These are phyloP conservation scores for Dryas alaskensis DNA, from an alignment of 306 rosid species.

Conservation along the genomic window DNA sequence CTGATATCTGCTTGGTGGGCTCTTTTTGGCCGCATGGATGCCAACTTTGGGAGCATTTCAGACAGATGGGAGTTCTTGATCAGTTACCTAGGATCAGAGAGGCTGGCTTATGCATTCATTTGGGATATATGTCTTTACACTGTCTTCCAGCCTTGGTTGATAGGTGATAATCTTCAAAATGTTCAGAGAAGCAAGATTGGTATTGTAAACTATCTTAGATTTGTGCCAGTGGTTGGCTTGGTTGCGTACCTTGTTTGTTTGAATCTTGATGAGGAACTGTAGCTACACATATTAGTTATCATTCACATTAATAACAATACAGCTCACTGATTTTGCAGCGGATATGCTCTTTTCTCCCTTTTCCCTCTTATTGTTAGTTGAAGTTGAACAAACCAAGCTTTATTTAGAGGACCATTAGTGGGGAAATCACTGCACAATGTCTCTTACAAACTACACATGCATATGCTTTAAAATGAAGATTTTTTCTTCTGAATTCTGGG, in stretches of 20 bases:
- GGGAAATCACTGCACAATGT: too few species aligned
- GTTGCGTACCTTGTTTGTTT: slow-evolving; percentile 69
- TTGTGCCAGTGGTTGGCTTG: slow-evolving; percentile 76
- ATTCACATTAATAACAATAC: neutral
- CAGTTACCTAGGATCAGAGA: slow-evolving; percentile 71
- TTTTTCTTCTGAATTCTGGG: too few species aligned
- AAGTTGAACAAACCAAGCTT: too few species aligned
- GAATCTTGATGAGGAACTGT: slow-evolving; percentile 45
- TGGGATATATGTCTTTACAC: slow-evolving; percentile 84
- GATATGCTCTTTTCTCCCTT: too few species aligned
- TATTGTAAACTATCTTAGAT: slow-evolving; percentile 58
- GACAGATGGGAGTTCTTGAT: slow-evolving; percentile 79
- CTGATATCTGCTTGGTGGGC: slow-evolving; percentile 69
- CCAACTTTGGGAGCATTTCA: slow-evolving; percentile 58
- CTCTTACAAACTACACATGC: too few species aligned
- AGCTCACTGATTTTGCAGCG: neutral
- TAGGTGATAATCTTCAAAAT: slow-evolving; percentile 76
- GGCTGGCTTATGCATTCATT: slow-evolving; percentile 88
- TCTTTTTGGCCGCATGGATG: slow-evolving; percentile 57
- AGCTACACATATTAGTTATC: neutral
- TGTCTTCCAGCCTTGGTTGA: slow-evolving; percentile 90
- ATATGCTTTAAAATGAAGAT: too few species aligned
- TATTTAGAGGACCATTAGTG: too few species aligned
- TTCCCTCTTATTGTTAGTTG: too few species aligned
- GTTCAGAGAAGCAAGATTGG: slow-evolving; percentile 50